Evolutionary conservation across 352 stramenopile genomes (phyloP), one percentile per base, ranked within the genome.

Genomic region (Globisporangium sylvaticum): DNA sequence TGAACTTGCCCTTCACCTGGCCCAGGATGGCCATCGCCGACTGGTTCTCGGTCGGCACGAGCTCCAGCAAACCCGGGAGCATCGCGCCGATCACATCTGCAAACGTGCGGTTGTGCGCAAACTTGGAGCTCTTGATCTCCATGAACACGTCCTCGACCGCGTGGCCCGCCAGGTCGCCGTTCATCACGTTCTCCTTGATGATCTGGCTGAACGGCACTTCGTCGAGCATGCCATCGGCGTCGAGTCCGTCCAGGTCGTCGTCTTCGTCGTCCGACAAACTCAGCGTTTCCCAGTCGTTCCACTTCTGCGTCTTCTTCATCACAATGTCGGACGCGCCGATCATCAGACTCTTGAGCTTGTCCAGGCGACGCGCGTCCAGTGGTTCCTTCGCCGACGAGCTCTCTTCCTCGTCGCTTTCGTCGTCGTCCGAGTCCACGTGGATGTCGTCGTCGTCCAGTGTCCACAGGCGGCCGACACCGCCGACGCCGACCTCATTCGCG

Each of bases 81-180:
- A 96, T 90, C 29, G 84, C 88, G 24, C 75, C 73, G 55, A 96
- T 80, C 39, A 94, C 89, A 42, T 93, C 86, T 25, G 80, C 77
- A 58, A 95, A 94, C 64, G 85, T 81, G 9, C 86, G 76, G 75
- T 97, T 97, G 74, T 97, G 89, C n/a, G 91, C 88, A 72, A 97
- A 97, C 73, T 97, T 97, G 73, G 92, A 97, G 64, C 88, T 93
- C 81, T 97, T 97, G 72, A 97, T 97, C 76, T 97, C 91, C 77
- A 97, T 90, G 67, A 97, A 92, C 65, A 97, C 74, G 74, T 97
- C 95, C 61, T 97, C 89, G 54, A 96, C 82, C 52, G 84, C 83
- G 75, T 95, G 83, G 24, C 83, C 84, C 3, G 81, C 85, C 2
- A 75, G 72, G 64, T 95, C 87, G 25, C 87, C 87, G 18, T 77